A percentile compares a stretch with the other conserved stretches of the same genome.
phyloP scores from a whole-genome alignment of 73 alveolate genomes.

The Paramecium caudatum region DNA sequence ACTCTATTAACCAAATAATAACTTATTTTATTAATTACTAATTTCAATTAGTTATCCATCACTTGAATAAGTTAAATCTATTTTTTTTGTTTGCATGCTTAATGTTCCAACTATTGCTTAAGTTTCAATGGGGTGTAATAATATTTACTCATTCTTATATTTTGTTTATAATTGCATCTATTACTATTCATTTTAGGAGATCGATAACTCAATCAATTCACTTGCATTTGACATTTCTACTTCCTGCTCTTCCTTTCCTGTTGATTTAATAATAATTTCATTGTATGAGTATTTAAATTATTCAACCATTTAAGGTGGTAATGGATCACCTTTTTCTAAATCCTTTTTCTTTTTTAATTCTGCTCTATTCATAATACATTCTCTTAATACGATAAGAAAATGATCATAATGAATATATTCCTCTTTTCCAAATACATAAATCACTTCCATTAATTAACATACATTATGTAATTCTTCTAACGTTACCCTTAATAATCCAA shows the following conservation, averaged over 20 bases:
- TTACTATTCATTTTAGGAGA: background rate
- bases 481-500: background rate
- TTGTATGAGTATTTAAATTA: background rate
- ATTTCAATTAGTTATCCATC: background rate
- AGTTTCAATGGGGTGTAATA: background rate
- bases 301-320: constrained; percentile 24
- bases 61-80: background rate
- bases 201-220: background rate
- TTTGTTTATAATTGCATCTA: background rate
- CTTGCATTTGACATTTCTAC: background rate
- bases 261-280: background rate
- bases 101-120: background rate
- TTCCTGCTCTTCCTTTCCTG: background rate
- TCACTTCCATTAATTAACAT: background rate
- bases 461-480: background rate
- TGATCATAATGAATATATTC: constrained; percentile 57
- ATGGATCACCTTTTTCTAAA: constrained; percentile 4
- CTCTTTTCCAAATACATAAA: background rate
- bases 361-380: constrained; percentile 5
- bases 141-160: background rate
- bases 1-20: background rate
- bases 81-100: background rate
- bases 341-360: background rate
- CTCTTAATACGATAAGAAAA: constrained; percentile 44
- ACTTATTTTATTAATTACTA: background rate